Base-by-base conservation (phyloP, 177 flowering plant species). In the Vitis hybrid region DNA sequence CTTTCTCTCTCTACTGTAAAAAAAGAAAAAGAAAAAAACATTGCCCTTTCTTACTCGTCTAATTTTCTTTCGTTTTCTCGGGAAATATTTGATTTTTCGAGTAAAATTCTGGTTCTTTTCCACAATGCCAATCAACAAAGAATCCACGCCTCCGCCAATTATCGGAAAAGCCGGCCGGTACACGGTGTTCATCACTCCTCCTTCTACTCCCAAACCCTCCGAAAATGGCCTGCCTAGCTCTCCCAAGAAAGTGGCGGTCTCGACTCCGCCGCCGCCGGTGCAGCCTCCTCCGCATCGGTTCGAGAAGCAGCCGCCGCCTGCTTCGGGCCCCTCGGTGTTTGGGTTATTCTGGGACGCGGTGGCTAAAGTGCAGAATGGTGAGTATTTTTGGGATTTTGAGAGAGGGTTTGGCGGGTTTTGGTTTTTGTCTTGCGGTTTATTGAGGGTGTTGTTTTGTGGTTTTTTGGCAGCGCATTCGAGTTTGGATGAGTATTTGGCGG, bases 121-220 rank as follows among this genome's bases (percentile, higher is more conserved):
- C 9, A 1, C 59, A 66, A 85, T 85, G 88, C 75, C 84, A 15
- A 71, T 83, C 84, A 79, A 73, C 71, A 80, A 65, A 48, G 80
- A 77, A 64, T 67, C 86, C 5, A 80, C 87, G 21, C 97, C 98
- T 1, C 93, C 94, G 12, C 98, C 97, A 9, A 68, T 80, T 67
- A 94, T 94, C 73, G 98, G 97, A 11, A 92, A 92, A 81, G 90
- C 84, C 69, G 98, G 98, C 12, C 88, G 95, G 1, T 94, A 94
- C 88, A 94, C 98, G 4, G 98, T 94, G 69, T 94, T 94, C 81
- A 71, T 94, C 57, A 94, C 98, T 11, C 98, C 97, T 9, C 98
- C 96, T 13, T 32, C 90, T 9, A 86, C 93, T 5, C 94, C 97
- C 3, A 81, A 75, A 61, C 81, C 86, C 1, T 3, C 80, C 4